Evolutionary conservation across 306 rosid genomes (phyloP).

Genomic region (Malus fusca): DNA sequence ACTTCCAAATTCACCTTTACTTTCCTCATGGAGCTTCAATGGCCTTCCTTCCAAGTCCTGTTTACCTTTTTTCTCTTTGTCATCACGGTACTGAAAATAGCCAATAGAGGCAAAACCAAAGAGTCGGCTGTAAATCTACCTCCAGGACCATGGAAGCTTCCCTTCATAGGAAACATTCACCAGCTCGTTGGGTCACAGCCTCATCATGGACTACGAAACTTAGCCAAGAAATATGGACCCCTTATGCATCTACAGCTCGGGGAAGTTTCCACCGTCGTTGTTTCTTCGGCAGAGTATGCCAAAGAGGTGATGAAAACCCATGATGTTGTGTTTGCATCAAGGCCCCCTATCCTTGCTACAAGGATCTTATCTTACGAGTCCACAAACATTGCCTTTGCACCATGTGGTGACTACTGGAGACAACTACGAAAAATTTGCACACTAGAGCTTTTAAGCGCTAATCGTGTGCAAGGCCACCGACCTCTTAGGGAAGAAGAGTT

Average conservation of each 20-base stretch:
- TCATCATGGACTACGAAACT: conserved; percentile 19
- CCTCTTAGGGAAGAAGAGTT: background rate
- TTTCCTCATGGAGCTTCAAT: background rate
- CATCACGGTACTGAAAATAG: background rate
- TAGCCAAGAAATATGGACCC: conserved; percentile 29
- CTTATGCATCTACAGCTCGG: conserved; percentile 38
- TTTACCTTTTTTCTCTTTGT: background rate
- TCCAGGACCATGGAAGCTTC: conserved; percentile 30
- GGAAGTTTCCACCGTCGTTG: conserved; percentile 19
- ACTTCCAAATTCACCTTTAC: background rate
- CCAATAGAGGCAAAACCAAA: background rate
- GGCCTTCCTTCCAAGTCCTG: background rate
- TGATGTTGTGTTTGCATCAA: conserved; percentile 24
- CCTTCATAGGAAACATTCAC: conserved; percentile 25
- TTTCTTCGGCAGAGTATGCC: conserved; percentile 35
- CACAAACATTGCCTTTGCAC: background rate
- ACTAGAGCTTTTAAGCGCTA: conserved; percentile 14
- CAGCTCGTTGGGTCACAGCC: conserved; percentile 14
- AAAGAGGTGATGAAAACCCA: conserved; percentile 36
- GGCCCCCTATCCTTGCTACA: conserved; percentile 7
- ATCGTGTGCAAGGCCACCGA: background rate
- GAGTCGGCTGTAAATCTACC: conserved; percentile 15
- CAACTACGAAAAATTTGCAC: conserved; percentile 14
- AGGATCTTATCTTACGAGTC: background rate
- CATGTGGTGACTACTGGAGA: background rate